Evolutionary conservation across 1,284 basidiomycete genomes (phyloP), one percentile per base, ranked within the genome.

Genomic region (Cutaneotrichosporon cavernicola): DNA sequence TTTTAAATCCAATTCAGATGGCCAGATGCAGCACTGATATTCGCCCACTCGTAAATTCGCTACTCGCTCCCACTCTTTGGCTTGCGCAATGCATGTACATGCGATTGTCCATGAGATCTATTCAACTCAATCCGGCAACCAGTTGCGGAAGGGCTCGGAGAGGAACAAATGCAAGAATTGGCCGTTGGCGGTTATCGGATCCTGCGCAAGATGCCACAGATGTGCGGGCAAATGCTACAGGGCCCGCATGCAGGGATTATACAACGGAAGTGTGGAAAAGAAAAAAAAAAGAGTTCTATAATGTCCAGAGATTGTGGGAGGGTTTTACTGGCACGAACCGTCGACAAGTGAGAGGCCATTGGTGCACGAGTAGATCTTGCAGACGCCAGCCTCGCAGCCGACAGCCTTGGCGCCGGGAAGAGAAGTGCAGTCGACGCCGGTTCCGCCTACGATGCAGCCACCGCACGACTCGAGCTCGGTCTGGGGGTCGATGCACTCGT

Each of bases 351-450:
- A 81, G 82, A 83, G 89, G 61, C 87, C 87, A 43, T 79, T 71
- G 58, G 82, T 77, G 76, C 88, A 89, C 36, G 85, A 83, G 76
- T 85, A 85, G 51, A 89, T 88, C 88, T 79, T 75, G 80, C 88
- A 89, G 65, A 74, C 71, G 52, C 87, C 86, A 61, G 76, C 72
- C 58, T 86, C 83, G 77, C 90, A 92, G 18, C 85, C 87, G 63
- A 90, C 88, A 66, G 87, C 87, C 82, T 85, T 84, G 26, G 84
- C 86, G 69, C 87, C 84, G 47, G 81, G 69, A 67, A 92, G 89
- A 30, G 60, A 56, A 49, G 86, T 87, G 80, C 90, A 92, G 77
- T 92, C 88, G 72, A 85, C 81, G 36, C 90, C 90, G 59, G 83
- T 76, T 38, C 87, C 86, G 32, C 83, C 79, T 9, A 85, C 84